Base-by-base conservation (phyloP, 352 stramenopile species). In the Globisporangium splendens region DNA sequence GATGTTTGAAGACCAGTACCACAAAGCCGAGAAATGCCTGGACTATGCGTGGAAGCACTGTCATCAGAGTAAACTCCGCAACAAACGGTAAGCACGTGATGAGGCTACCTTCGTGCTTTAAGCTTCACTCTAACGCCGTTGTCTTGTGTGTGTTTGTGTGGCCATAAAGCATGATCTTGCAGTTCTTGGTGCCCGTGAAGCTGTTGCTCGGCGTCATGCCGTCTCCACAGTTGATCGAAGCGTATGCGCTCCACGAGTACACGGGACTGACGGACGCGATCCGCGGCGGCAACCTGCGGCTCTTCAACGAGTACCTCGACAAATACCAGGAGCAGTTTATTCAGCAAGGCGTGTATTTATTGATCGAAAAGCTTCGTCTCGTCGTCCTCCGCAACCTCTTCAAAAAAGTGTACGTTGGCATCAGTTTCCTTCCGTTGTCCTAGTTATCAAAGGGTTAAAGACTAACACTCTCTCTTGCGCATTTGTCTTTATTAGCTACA, bases 1-100 rank as follows among this genome's bases (percentile, higher is more conserved):
- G 58, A 98, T 98, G 91, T 98, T 98, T 70, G 93, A 98, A 77
- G 96, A 98, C 80, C 85, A 98, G 66, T 98, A 98, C 72, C 84
- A 93, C 51, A 88, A 96, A 69, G 96, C 96, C 22, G 93, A 98
- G 65, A 84, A 79, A 51, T 97, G 95, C 67, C 83, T 98, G 46
- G 90, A 96, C 56, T 98, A 96, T 66, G 94, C 94, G 18, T 96
- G 96, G 77, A 81, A 82, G 53, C 88, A 98, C 74, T 98, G 94
- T 65, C 89, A 98, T 56, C 72, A 78, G 58, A 68, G 68, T 31
- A 83, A 94, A 41, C 54, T 67, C 35, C 72, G 78, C 63, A 98
- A 98, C 76, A 98, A 98, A 65, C 83, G 80, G 65, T 77, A 46
- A 5, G 58, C 12, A 57, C 31, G 15, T 61, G 43, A 21, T 21